Conservation (phyloP, 495 filamentous ascomycete species). For the Penicillium coprophilum region DNA sequence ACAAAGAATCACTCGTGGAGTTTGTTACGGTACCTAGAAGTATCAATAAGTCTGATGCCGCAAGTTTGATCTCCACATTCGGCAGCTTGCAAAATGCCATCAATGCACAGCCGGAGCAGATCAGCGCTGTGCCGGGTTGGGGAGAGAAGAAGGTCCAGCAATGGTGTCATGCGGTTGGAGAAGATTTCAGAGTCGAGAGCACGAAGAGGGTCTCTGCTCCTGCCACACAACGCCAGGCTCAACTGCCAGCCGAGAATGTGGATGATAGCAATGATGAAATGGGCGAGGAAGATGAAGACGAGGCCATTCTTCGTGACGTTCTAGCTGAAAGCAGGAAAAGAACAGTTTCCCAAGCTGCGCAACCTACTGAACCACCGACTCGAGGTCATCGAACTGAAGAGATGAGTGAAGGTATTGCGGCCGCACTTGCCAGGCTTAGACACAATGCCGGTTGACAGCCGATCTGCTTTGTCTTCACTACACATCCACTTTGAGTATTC, state of each 20-base stretch:
- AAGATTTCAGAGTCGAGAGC: constrained; percentile 75
- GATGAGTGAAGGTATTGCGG: constrained; percentile 30
- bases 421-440: constrained; percentile 25
- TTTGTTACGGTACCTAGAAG: constrained; percentile 87
- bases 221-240: constrained; percentile 6
- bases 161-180: constrained; percentile 78
- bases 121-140: constrained; percentile 82
- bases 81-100: constrained; percentile 82
- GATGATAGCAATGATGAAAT: constrained; percentile 32
- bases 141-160: constrained; percentile 89
- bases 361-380: not conserved
- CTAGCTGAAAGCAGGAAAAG: constrained; percentile 15
- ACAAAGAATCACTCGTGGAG: constrained; percentile 86
- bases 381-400: constrained; percentile 13
- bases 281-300: constrained; percentile 25
- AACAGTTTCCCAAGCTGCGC: constrained; percentile 10
- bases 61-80: constrained; percentile 82
- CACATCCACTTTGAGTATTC: not conserved
- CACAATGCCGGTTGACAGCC: constrained; percentile 41
- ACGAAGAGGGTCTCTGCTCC: constrained; percentile 55
- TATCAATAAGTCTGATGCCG: constrained; percentile 92
- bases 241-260: constrained; percentile 36
- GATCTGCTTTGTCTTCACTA: not conserved
- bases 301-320: constrained; percentile 21
- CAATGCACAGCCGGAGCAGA: constrained; percentile 83